phyloP scores from a whole-genome alignment of 2,329 filamentous ascomycete species.

The Cytospora leucostoma region DNA sequence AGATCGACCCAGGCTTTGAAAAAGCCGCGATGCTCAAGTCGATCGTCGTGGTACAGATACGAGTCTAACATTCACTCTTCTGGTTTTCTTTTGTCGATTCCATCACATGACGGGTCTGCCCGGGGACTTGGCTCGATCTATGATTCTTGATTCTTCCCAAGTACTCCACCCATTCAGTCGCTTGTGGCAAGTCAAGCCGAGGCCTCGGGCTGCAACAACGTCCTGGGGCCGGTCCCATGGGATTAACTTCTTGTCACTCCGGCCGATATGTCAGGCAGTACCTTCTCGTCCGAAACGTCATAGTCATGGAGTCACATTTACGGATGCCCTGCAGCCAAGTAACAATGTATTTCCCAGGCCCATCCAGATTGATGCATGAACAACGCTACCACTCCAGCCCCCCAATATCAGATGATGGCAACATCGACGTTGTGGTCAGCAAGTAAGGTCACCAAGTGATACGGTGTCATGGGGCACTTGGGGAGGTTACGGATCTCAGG shows the following conservation, averaged over 20 bases:
- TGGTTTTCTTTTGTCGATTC: neutral
- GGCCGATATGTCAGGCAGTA: neutral
- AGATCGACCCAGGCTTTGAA: constrained; percentile 60
- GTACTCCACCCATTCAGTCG: neutral
- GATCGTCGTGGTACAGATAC: constrained; percentile 66
- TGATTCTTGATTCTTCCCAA: neutral
- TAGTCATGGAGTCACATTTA: neutral
- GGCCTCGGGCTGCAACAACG: too few relatives aligned
- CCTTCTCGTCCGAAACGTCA: neutral
- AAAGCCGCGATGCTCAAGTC: constrained; percentile 61
- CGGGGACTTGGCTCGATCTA: neutral
- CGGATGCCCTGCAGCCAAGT: neutral
- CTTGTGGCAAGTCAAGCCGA: neutral
- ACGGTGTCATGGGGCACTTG: too few relatives aligned
- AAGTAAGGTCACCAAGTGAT: too few relatives aligned
- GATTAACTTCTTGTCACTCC: too few relatives aligned
- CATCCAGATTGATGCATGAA: neutral
- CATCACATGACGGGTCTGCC: neutral
- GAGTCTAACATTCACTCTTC: constrained; percentile 54
- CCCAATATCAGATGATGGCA: too few relatives aligned
- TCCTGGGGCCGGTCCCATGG: too few relatives aligned
- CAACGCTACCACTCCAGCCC: neutral
- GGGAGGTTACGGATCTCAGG: too few relatives aligned
- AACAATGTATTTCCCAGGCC: neutral
- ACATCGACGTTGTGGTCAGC: too few relatives aligned